phyloP scores from a whole-genome alignment of 2,329 filamentous ascomycete species.

The Celoporthe dispersa region DNA sequence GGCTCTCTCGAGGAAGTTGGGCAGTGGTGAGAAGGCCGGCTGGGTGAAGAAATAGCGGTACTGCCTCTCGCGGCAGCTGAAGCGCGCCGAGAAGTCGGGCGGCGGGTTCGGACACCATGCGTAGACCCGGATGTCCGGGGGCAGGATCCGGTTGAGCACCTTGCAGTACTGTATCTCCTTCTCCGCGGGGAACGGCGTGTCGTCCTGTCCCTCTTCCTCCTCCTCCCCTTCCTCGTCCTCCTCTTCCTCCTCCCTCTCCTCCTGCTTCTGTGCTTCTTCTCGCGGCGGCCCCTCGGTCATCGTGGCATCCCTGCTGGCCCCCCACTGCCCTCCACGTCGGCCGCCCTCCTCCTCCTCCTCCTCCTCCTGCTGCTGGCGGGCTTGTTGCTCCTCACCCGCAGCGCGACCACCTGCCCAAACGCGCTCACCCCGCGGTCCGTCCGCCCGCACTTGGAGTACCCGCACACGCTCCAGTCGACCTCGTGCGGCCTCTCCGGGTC shows the following conservation, averaged over 20 bases:
- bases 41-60: conserved; percentile 99
- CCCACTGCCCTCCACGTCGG: conserved; percentile 10
- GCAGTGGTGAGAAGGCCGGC: conserved; percentile 77
- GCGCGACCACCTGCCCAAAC: conserved; percentile 91
- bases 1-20: conserved; percentile 50
- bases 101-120: conserved; percentile 91
- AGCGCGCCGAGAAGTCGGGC: conserved; percentile 82
- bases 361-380: conserved; percentile 52
- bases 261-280: conserved; percentile 18
- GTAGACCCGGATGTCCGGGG: conserved; percentile 84
- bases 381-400: conserved; percentile 79
- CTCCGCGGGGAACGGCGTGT: conserved; percentile 65
- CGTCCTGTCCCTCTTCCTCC: conserved; percentile 38
- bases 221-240: conserved; percentile 16
- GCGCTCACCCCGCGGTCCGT: conserved; percentile 94
- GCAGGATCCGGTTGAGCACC: conserved; percentile 84
- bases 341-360: neutral
- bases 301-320: conserved; percentile 1
- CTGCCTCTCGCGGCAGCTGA: conserved; percentile 86
- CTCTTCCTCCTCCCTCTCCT: conserved; percentile 25
- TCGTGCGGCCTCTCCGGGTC: conserved; percentile 66
- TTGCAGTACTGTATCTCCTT: conserved; percentile 86
- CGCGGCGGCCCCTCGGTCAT: conserved; percentile 23
- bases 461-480: conserved; percentile 80
- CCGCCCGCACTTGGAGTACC: conserved; percentile 93